Conservation (phyloP, 345 rosid species). For the Hirschfeldia incana region DNA sequence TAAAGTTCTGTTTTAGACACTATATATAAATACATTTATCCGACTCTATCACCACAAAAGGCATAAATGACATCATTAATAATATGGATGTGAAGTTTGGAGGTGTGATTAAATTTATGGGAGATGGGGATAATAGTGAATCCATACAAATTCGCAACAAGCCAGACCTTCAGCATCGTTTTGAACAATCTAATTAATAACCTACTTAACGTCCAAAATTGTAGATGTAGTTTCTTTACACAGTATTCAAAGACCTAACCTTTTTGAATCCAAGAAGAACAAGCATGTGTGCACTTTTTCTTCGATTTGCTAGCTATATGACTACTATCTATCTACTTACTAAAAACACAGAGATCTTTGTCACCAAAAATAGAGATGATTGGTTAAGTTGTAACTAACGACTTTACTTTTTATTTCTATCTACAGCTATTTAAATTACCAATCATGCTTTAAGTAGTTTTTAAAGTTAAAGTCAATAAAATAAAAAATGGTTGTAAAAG, state of each 20-base stretch:
- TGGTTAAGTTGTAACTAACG: no score
- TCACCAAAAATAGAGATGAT: conserved; percentile 5
- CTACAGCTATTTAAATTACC: no score
- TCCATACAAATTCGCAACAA: conserved; percentile 25
- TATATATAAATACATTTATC: background rate
- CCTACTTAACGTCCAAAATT: conserved; percentile 40
- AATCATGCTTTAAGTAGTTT: no score
- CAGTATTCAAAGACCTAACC: conserved; percentile 43
- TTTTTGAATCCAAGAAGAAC: conserved; percentile 39
- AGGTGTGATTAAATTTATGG: conserved; percentile 18
- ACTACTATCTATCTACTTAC: conserved; percentile 17
- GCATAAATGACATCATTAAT: conserved; percentile 20
- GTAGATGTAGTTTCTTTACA: conserved; percentile 28
- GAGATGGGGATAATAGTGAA: conserved; percentile 29
- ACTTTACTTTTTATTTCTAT: no score
- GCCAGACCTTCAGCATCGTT: conserved; percentile 41
- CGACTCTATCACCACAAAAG: background rate
- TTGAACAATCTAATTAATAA: conserved; percentile 36
- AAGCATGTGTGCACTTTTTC: conserved; percentile 36
- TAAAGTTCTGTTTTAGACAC: background rate
- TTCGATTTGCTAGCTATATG: conserved; percentile 29
- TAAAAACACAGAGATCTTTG: background rate
- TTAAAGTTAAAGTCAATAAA: no score
- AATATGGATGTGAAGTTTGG: conserved; percentile 37
- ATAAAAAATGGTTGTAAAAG: no score